Evolutionary conservation across 805 yeast species (phyloP).

Genomic region (Candida boleticola): DNA sequence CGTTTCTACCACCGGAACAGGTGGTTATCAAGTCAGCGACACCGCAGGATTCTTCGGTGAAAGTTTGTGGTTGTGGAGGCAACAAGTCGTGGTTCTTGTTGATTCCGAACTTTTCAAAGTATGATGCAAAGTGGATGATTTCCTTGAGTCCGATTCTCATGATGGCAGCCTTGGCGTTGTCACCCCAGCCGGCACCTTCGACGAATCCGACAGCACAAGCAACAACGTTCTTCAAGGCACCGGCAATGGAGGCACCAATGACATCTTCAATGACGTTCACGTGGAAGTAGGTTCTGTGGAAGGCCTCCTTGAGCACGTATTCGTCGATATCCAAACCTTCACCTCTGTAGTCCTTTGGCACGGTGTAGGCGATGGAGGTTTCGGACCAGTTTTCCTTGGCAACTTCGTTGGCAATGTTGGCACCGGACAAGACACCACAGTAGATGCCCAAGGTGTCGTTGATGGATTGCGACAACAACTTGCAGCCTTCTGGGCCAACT

Average conservation of each 20-base stretch:
- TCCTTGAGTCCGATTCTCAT: constrained; percentile 47
- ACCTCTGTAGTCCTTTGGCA: constrained; percentile 40
- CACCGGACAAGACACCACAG: constrained; percentile 49
- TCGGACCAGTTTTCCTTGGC: constrained; percentile 48
- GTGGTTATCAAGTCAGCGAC: constrained; percentile 49
- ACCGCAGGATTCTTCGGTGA: constrained; percentile 46
- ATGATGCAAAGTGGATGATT: constrained; percentile 38
- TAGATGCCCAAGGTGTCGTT: constrained; percentile 42
- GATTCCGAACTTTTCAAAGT: constrained; percentile 66
- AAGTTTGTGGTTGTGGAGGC: constrained; percentile 34
- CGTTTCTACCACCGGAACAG: constrained; percentile 48
- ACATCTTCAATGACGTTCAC: constrained; percentile 45
- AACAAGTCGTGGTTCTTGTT: constrained; percentile 36
- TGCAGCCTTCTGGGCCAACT: constrained; percentile 42
- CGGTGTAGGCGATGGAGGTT: constrained; percentile 43
- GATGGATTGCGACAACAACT: constrained; percentile 42
- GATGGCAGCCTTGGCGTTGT: constrained; percentile 47
- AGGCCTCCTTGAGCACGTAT: constrained; percentile 38
- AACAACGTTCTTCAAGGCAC: constrained; percentile 46
- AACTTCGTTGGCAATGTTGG: constrained; percentile 46
- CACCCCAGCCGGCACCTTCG: constrained; percentile 50
- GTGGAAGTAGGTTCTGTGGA: constrained; percentile 48
- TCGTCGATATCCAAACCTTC: constrained; percentile 41
- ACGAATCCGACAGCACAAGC: constrained; percentile 47
- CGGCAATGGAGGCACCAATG: constrained; percentile 46